Evolutionary conservation across 306 rosid species (phyloP).

Genomic region (Dryas octopetala): DNA sequence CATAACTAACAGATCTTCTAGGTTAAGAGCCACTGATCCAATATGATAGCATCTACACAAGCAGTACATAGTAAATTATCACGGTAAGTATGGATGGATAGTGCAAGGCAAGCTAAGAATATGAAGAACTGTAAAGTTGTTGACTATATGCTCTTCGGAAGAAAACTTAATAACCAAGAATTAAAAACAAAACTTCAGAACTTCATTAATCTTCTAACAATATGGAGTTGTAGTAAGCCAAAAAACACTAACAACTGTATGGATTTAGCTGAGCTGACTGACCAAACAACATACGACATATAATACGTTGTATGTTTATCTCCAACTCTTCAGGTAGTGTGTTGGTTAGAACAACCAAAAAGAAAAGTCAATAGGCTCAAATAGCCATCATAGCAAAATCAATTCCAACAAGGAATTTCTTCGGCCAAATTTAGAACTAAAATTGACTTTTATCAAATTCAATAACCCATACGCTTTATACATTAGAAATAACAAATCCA

Average conservation of each 20-base stretch:
- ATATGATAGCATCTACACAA: conserved; percentile 12
- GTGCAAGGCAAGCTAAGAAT: neutral
- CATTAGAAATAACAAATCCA: conserved; percentile 12
- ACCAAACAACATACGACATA: neutral
- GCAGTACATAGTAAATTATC: conserved; percentile 14
- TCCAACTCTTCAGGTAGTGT: neutral
- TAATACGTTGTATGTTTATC: neutral
- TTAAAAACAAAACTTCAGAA: conserved; percentile 1
- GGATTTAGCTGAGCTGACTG: conserved; percentile 1
- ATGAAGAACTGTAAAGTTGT: neutral
- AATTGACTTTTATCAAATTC: neutral
- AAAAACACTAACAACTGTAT: neutral
- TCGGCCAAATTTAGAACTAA: neutral
- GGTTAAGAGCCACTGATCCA: neutral
- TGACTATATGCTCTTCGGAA: neutral
- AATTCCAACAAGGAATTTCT: neutral
- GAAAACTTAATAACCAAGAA: neutral
- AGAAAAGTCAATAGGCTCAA: conserved; percentile 29
- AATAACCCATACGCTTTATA: neutral
- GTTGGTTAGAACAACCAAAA: neutral
- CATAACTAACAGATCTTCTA: conserved; percentile 10
- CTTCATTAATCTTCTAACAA: too few species aligned
- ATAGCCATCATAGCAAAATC: neutral
- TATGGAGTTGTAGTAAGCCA: neutral
- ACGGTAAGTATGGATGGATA: neutral